phyloP scores from a whole-genome alignment of 495 filamentous ascomycete species.

The Astrothelium macrocarpum region DNA sequence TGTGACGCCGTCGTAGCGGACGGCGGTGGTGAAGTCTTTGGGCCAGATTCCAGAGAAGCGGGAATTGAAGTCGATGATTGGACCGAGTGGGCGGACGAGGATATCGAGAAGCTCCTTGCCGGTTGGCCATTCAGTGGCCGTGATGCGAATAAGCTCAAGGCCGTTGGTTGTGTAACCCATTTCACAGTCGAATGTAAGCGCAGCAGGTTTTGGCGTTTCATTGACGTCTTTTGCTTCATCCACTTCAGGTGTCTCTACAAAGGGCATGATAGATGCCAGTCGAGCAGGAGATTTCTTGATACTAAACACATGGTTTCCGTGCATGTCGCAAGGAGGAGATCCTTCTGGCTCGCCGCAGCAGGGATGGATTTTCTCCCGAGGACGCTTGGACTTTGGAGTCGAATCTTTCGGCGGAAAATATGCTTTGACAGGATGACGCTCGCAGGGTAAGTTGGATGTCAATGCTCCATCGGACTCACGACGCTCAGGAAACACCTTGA shows the following conservation, averaged over 20 bases:
- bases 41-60: constrained; percentile 76
- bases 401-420: constrained; percentile 43
- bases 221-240: constrained; percentile 31
- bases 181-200: constrained; percentile 83
- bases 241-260: constrained; percentile 56
- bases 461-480: constrained; percentile 65
- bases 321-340: constrained; percentile 59
- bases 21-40: constrained; percentile 60
- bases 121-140: constrained; percentile 74
- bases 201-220: constrained; percentile 27
- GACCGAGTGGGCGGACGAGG: constrained; percentile 73
- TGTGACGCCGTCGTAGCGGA: constrained; percentile 40
- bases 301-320: constrained; percentile 66
- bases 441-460: constrained; percentile 65
- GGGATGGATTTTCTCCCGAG: constrained; percentile 50
- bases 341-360: constrained; percentile 72
- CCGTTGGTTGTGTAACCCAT: constrained; percentile 91
- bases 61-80: constrained; percentile 82
- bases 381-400: constrained; percentile 37
- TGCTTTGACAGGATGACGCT: constrained; percentile 61
- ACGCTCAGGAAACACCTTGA: constrained; percentile 87
- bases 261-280: constrained; percentile 68
- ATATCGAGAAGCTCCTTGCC: constrained; percentile 70
- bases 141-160: constrained; percentile 80
- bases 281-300: constrained; percentile 56